Conservation (phyloP, 371 early-diverging fungal species). For the Lichtheimia ornata region DNA sequence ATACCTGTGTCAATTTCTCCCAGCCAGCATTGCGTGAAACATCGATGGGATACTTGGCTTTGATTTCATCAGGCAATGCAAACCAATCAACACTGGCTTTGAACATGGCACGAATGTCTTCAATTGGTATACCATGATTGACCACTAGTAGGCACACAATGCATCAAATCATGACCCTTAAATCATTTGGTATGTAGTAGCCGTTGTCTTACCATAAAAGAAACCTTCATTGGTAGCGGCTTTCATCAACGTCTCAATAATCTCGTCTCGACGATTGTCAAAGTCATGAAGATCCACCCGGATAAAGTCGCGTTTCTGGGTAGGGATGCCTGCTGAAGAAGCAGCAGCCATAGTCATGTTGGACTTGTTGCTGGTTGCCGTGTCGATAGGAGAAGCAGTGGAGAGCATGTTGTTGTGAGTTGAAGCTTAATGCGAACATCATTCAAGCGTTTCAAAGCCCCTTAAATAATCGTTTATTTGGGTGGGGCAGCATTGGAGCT, state of each 20-base stretch:
- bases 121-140: conserved; percentile 32
- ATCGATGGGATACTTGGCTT: conserved; percentile 29
- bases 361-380: neutral
- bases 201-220: conserved; percentile 16
- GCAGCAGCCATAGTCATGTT: conserved; percentile 17
- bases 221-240: conserved; percentile 23
- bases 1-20: conserved; percentile 34
- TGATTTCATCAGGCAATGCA: conserved; percentile 28
- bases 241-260: conserved; percentile 14
- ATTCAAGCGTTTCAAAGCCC: too few relatives aligned
- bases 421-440: neutral
- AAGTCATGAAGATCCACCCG: conserved; percentile 19
- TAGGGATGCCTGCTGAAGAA: conserved; percentile 16
- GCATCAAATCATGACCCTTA: neutral
- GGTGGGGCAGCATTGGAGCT: too few relatives aligned
- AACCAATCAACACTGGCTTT: conserved; percentile 31
- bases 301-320: conserved; percentile 16
- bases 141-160: conserved; percentile 13
- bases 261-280: conserved; percentile 20
- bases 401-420: neutral
- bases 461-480: too few relatives aligned
- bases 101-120: conserved; percentile 34
- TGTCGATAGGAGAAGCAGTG: neutral
- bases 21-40: conserved; percentile 36
- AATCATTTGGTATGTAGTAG: neutral